Evolutionary conservation across 192 early-diverging fungal genomes (phyloP), one percentile per base, ranked within the genome.

Genomic region (Backusella australiensis): DNA sequence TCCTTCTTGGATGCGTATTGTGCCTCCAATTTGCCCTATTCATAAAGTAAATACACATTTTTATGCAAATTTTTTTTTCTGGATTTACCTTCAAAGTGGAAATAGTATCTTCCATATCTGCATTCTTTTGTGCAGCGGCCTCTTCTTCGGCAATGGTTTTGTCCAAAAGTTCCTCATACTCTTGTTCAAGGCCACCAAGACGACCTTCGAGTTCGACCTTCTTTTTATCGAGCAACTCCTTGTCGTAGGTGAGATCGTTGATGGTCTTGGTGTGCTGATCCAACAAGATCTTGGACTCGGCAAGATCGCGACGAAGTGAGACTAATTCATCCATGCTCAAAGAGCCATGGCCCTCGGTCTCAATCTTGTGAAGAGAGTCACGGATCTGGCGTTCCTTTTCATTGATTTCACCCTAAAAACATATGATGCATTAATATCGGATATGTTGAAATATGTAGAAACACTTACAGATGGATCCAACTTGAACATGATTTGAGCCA

Each of bases 401-500:
- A 32, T 88, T 87, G 77, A 94, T 91, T 68, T 89, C 89, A 34
- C 87, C 74, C 78, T 77, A 69, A 9, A 59, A 9, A 59, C 1
- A 12, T 7, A 74, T 6, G 52, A 34, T 9, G 36, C 35, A 42
- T 34, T 39, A 75, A 15, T 12, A 53, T 63, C 8, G 6, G n/a
- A 7, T 12, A 39, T 39, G 38, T 63, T 3, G 3, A 23, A 26
- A 63, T 63, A n/a, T 36, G 2, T 65, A 35, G 26, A 52, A 67
- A 52, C 34, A 75, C 85, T 80, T 75, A 89, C 88, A 32, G 93
- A 91, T 53, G 93, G 93, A 74, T 94, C 94, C 65, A 97, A 90
- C 71, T 94, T 90, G 6, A 89, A 90, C 89, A 95, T 92, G 91
- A 97, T 96, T 75, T 93, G 86, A 14, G 90, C 91, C 90, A 97